Evolutionary conservation across 2,329 filamentous ascomycete species (phyloP).

Genomic region (Talaromyces rugulosus): DNA sequence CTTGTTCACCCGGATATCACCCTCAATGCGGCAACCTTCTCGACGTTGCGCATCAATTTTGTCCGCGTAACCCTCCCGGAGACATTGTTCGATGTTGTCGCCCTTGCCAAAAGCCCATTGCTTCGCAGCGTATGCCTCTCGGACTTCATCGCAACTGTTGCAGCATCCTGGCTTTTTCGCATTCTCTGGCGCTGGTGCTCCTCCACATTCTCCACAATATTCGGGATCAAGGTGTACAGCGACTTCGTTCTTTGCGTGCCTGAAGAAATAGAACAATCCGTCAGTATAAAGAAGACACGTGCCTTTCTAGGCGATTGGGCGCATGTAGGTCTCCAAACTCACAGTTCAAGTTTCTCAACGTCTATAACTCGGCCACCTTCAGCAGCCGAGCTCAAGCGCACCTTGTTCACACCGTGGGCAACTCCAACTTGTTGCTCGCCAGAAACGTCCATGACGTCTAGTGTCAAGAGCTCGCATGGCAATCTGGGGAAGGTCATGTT

Average conservation of each 20-base stretch:
- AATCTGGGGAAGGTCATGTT: slow-evolving; percentile 94
- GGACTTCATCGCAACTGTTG: slow-evolving; percentile 94
- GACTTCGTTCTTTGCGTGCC: slow-evolving; percentile 63
- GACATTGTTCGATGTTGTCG: slow-evolving; percentile 90
- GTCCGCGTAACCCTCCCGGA: slow-evolving; percentile 89
- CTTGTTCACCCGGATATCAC: slow-evolving; percentile 91
- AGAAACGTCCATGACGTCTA: slow-evolving; percentile 98
- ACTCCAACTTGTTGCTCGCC: slow-evolving; percentile 95
- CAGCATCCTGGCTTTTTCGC: slow-evolving; percentile 84
- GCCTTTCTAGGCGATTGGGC: not conserved
- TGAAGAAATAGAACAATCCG: slow-evolving; percentile 27
- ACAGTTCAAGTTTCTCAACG: slow-evolving; percentile 63
- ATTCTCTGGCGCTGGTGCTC: slow-evolving; percentile 67
- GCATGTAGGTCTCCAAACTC: slow-evolving; percentile 29
- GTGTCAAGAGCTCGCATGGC: slow-evolving; percentile 89
- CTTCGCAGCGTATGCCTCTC: slow-evolving; percentile 83
- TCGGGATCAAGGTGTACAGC: slow-evolving; percentile 78
- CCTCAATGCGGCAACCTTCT: slow-evolving; percentile 93
- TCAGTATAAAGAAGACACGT: not conserved
- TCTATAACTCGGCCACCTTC: slow-evolving; percentile 77
- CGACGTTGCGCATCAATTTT: slow-evolving; percentile 79
- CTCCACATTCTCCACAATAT: slow-evolving; percentile 94
- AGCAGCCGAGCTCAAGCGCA: slow-evolving; percentile 66
- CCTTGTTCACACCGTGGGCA: slow-evolving; percentile 86
- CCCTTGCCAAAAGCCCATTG: slow-evolving; percentile 94